Base-by-base conservation (phyloP, 768 basidiomycete genomes). In the Auriscalpium vulgare region DNA sequence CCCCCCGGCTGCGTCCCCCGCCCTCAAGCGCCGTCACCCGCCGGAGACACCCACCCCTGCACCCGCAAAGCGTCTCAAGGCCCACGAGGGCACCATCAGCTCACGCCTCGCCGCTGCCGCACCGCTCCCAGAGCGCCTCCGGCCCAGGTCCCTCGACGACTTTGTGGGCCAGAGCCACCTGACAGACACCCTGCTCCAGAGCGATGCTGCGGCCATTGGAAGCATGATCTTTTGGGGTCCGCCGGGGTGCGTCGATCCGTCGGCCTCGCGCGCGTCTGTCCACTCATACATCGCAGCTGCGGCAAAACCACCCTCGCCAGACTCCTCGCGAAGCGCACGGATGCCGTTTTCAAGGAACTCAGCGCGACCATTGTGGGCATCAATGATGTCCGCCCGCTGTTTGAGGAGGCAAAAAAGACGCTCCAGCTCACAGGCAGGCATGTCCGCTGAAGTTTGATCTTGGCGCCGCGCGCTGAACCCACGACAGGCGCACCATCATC, bases 231-330 rank as follows among this genome's bases (percentile, higher is more conserved):
- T 88, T 38, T 89, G 88, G 87, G 87, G 87, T 1, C 87, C 87
- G 14, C 86, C 86, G 1, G 87, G 86, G 83, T 80, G 62, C 57
- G 69, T 56, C 17, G 14, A n/a, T 47, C 47, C 13, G 13, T 47
- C 36, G 29, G 29, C 29, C 9, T 17, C 17, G 11, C 8, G 44
- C 35, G 37, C 8, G n/a, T 21, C 9, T 62, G 51, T 2, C 36
- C 56, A 47, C 53, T 45, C 23, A 47, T 44, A 10, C 21, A 13
- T 50, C 47, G 21, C 14, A 85, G 83, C 35, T 85, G 81, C 60
- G 85, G 87, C 17, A 88, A 87, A 69, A 90, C 86, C 1, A 91
- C 88, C 0, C 69, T 92, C 35, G 88, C 88, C 0, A 73, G 88
- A 59, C 66, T 94, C 23, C 72, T 92, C 9, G 87, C 88, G 0